Evolutionary conservation across 805 yeast species (phyloP).

Genomic region (Tetrapisispora phaffii): DNA sequence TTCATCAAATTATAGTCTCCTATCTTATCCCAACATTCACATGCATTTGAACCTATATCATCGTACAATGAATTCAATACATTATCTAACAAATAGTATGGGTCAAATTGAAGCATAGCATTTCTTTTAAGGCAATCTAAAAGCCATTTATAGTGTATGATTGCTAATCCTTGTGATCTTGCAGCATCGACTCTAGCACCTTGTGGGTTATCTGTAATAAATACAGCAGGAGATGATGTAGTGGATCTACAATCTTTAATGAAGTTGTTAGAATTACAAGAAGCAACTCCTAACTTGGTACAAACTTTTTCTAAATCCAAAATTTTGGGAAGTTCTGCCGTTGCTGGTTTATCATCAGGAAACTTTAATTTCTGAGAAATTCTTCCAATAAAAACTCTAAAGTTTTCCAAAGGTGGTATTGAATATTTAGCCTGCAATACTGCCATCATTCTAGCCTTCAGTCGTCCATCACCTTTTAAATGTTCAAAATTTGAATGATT

Average conservation of each 20-base stretch:
- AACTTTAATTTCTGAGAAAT: constrained; percentile 4
- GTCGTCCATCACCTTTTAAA: constrained; percentile 1
- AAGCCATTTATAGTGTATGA: constrained; percentile 39
- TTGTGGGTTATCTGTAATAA: constrained; percentile 21
- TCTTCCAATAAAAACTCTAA: constrained; percentile 25
- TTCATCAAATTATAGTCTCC: background rate
- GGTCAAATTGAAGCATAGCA: constrained; percentile 32
- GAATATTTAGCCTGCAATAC: constrained; percentile 12
- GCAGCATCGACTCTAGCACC: constrained; percentile 32
- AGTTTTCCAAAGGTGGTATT: constrained; percentile 16
- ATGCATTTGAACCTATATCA: constrained; percentile 28
- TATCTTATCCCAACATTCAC: constrained; percentile 20
- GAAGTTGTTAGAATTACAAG: constrained; percentile 13
- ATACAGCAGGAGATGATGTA: constrained; percentile 7
- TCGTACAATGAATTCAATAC: constrained; percentile 13
- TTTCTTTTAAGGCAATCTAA: constrained; percentile 32
- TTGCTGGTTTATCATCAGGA: background rate
- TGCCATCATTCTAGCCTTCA: constrained; percentile 7
- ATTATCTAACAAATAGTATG: constrained; percentile 24
- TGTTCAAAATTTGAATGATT: constrained; percentile 6
- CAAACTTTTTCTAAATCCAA: constrained; percentile 11
- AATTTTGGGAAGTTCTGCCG: constrained; percentile 1
- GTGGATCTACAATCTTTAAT: constrained; percentile 8
- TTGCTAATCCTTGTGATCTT: constrained; percentile 30
- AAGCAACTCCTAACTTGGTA: constrained; percentile 8